A percentile compares a stretch with the other conserved stretches of the same genome.
These are phyloP conservation scores for Geranomyces variabilis DNA, from an alignment of 192 early-diverging fungal species.

Conservation along the genomic window DNA sequence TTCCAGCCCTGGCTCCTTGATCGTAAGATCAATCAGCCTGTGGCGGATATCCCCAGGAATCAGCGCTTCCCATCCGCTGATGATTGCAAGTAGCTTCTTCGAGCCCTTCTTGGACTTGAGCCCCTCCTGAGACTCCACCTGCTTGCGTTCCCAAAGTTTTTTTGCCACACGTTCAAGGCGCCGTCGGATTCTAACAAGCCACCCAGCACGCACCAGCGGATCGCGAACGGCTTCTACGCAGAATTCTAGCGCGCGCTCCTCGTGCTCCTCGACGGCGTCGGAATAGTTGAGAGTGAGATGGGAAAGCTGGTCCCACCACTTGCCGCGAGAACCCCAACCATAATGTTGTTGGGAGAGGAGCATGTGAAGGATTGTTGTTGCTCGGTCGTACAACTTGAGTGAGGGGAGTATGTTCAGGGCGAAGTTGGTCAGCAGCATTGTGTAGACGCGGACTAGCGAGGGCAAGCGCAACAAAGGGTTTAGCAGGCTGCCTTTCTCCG, in stretches of 20 bases:
- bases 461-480: too few species aligned
- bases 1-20: slow-evolving; percentile 17
- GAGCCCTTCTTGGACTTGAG: neutral
- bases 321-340: slow-evolving; percentile 29
- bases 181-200: slow-evolving; percentile 22
- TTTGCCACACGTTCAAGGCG: slow-evolving; percentile 24
- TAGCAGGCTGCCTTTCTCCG: neutral
- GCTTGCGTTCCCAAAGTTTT: slow-evolving; percentile 13
- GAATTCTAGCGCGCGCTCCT: slow-evolving; percentile 15
- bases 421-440: slow-evolving; percentile 13
- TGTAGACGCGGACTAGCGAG: slow-evolving; percentile 18
- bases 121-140: neutral
- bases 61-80: slow-evolving; percentile 23
- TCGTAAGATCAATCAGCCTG: slow-evolving; percentile 26
- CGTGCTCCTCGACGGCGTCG: slow-evolving; percentile 2
- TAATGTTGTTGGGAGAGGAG: slow-evolving; percentile 16
- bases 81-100: neutral
- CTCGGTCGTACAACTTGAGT: slow-evolving; percentile 4
- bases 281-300: slow-evolving; percentile 26
- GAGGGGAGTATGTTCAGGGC: slow-evolving; percentile 26
- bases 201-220: slow-evolving; percentile 17
- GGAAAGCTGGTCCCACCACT: slow-evolving; percentile 37
- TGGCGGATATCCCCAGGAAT: slow-evolving; percentile 18
- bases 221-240: slow-evolving; percentile 31
- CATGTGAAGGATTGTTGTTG: slow-evolving; percentile 17